Base-by-base conservation (phyloP, 345 rosid species). In the Salix udensis region DNA sequence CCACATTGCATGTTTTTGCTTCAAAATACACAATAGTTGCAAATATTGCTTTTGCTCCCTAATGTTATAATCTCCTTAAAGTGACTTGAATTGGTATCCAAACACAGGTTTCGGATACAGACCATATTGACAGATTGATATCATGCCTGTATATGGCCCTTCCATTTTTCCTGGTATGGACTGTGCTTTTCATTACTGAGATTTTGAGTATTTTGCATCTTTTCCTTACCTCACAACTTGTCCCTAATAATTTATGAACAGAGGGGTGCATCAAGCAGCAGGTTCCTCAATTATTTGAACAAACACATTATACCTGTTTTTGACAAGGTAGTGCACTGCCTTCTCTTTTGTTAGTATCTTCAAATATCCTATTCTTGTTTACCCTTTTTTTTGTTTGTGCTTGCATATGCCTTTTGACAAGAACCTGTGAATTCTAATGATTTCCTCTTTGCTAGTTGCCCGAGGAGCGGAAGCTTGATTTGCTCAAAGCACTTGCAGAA, bases 241-340 rank as follows among this genome's bases (percentile, higher is more conserved):
- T 55, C 73, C 82, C 61, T n/a, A 58, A 30, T 61, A 42, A 65
- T 23, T 53, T 16, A 67, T 85, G 42, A 58, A 52, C 79, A 94
- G 99, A 91, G 99, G 80, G 98, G 97, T 77, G 98, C 94, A 39
- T 91, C 98, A 36, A 84, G 96, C 80, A 90, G 91, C 97, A 91
- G 88, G 86, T 96, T 94, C 77, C 92, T 94, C 68, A 92, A 76
- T 85, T 96, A 92, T 81, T 74, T 96, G 80, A 96, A 96, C 88
- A 90, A 90, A 78, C 94, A 91, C 78, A 93, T 96, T 62, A 71
- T 94, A 53, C 96, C 98, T 71, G 97, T 88, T 82, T 91, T 94
- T 84, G 97, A 92, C 79, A 79, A 96, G 99, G 99, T 96, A 86
- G 70, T 55, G 8, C 31, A 6, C 52, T 55, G 23, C 55, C 26